These are phyloP conservation scores for Penicillium turbatum DNA, from an alignment of 495 filamentous ascomycete species.

Conservation along the genomic window DNA sequence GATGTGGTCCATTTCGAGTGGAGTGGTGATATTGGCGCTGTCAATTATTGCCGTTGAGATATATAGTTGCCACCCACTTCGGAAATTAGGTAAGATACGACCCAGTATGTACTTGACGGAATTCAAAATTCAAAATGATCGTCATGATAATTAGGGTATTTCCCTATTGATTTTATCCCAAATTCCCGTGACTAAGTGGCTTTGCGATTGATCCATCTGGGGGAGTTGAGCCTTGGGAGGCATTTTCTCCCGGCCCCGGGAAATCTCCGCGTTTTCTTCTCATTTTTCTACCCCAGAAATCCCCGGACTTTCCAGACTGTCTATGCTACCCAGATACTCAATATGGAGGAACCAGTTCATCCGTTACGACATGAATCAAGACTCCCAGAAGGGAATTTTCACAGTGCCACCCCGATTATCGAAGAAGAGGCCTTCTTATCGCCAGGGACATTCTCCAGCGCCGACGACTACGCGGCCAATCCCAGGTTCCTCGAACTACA, in stretches of 20 bases:
- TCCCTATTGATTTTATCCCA: neutral
- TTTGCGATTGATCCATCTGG: slow-evolving; percentile 1
- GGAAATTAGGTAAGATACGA: no score
- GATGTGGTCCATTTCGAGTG: no score
- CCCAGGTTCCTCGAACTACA: slow-evolving; percentile 27
- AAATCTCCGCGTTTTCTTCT: slow-evolving; percentile 12
- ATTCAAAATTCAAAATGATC: no score
- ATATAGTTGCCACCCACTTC: no score
- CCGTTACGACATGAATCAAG: slow-evolving; percentile 11
- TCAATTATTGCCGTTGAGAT: no score
- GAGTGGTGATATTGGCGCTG: no score
- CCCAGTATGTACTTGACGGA: no score
- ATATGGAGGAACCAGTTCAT: slow-evolving; percentile 20
- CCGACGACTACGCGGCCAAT: slow-evolving; percentile 30
- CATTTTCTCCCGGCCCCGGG: neutral
- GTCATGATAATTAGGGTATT: no score
- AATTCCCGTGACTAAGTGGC: slow-evolving; percentile 18
- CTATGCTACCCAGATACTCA: neutral
- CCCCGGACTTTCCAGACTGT: neutral
- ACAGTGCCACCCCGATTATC: slow-evolving; percentile 14
- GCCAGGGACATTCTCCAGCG: slow-evolving; percentile 28
- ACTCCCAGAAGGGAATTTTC: slow-evolving; percentile 16
- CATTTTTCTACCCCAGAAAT: slow-evolving; percentile 11
- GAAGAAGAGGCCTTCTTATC: slow-evolving; percentile 29
- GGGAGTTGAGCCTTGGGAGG: neutral